Conservation (phyloP, 2,329 filamentous ascomycete species). For the Gaeumannomyces tritici region DNA sequence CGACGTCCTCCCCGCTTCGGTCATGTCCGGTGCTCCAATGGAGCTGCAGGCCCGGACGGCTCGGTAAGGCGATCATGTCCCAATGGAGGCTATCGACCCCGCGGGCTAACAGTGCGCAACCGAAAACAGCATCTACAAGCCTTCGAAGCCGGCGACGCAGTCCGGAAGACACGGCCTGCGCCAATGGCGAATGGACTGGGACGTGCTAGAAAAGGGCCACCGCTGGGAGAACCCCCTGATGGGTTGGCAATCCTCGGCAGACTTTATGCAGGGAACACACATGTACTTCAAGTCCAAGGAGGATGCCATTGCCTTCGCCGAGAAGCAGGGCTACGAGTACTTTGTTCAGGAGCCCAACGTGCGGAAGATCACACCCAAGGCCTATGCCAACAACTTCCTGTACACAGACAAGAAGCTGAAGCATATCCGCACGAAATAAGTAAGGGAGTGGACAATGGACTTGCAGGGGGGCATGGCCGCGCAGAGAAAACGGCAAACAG, state of each 20-base stretch:
- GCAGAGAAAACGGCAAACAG: background rate
- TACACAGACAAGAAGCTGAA: constrained; percentile 83
- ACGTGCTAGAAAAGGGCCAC: constrained; percentile 82
- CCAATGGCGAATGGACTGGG: constrained; percentile 98
- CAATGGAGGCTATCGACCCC: background rate
- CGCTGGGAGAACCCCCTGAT: constrained; percentile 98
- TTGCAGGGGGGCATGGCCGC: too few relatives aligned
- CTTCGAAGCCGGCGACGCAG: constrained; percentile 90
- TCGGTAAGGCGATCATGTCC: constrained; percentile 49
- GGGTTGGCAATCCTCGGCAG: constrained; percentile 94
- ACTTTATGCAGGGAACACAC: constrained; percentile 90
- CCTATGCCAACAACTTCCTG: constrained; percentile 93
- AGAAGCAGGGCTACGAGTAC: constrained; percentile 99
- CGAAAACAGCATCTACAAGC: constrained; percentile 70
- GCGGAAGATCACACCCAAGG: constrained; percentile 79
- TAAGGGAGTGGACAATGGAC: constrained; percentile 30
- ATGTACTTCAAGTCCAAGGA: constrained; percentile 89
- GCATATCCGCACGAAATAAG: constrained; percentile 75
- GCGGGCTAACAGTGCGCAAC: background rate
- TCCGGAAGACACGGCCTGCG: constrained; percentile 79
- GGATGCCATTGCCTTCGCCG: constrained; percentile 86
- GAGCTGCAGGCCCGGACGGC: constrained; percentile 92
- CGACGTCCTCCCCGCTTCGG: constrained; percentile 66
- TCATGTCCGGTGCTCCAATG: constrained; percentile 83
- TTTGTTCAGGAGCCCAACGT: constrained; percentile 95